Base-by-base conservation (phyloP, 352 stramenopile species). In the Globisporangium acanthophoron region DNA sequence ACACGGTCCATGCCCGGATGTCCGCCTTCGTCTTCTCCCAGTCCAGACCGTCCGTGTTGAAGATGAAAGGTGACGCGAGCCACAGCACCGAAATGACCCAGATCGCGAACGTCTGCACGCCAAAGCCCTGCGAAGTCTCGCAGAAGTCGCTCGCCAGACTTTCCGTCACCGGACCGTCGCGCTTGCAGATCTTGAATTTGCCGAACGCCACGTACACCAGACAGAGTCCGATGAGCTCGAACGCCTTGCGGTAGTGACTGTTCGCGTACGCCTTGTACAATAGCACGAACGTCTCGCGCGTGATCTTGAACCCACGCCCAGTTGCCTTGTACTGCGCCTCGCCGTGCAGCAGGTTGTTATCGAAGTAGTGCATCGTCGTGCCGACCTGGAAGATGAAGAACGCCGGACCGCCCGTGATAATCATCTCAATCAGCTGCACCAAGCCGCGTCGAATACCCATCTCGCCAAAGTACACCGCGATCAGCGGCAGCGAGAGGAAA, bases 331-430 rank as follows among this genome's bases (percentile, higher is more conserved):
- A 91, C 69, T 91, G 85, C 39, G 81, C 81, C 58, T 67, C 75
- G 55, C 81, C 81, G 56, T 90, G 79, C 35, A 91, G 53, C 39
- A 91, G 70, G 61, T 90, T 90, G 64, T 85, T 87, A 47, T 90
- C 79, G 51, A 90, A 91, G 70, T 90, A 91, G 68, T 91, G 81
- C 76, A 88, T 88, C 33, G 79, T 91, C 21, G 81, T 91, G 58
- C 81, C 81, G 20, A 91, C 79, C 73, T 91, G 81, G 61, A 91
- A 91, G 41, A 88, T 73, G 60, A 90, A 91, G 64, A 91, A 91
- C 7, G 76, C 76, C 31, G 78, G 80, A 24, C 81, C 81, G 37
- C 74, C 62, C 0, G 81, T 91, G 52, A 89, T 76, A 33, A 91
- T 76, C 81, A 91, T 89, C 55, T 88, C 78, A 43, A 89, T 64